Base-by-base conservation (phyloP, 78 protist species). In the Dictyostelium intermedium region DNA sequence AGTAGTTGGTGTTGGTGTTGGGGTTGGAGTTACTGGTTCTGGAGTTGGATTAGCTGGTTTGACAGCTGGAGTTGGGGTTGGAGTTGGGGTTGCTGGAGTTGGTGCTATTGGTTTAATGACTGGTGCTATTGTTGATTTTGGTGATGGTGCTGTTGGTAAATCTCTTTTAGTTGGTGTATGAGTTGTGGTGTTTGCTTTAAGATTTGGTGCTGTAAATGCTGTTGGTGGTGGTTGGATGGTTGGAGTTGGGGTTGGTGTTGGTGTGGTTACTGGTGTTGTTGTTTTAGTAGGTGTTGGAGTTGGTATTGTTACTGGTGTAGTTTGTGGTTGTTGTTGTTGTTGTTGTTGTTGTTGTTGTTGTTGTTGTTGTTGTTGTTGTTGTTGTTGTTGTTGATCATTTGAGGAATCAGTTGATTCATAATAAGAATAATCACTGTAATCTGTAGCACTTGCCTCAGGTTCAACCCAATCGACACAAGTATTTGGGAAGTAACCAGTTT, bases 391-490 rank as follows among this genome's bases (percentile, higher is more conserved):
- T 8, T 45, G 14, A 60, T 60, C 25, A 25, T 0, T 50, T 50
- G 61, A 2, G 16, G 61, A 50, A 73, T 66, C 91, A 32, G 61
- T 76, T 16, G 92, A 50, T 41, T 87, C 92, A 61, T 87, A 87
- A 80, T 80, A 89, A 10, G 93, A 89, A 30, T 89, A 89, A 9
- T 81, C 10, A 18, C 6, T 14, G 35, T 69, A 35, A 27, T 18
- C 43, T 16, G 35, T 39, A 8, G 7, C 56, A 14, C 37, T 34
- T 8, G 70, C 50, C 43, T 89, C 93, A 8, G 93, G 93, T 25
- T 89, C 93, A 45, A 89, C 82, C 93, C 93, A 89, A 27, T 89
- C 93, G 9, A 89, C 93, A 30, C 86, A 79, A 13, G 39, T 45
- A 74, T 39, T 43, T 27, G 93, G 93, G 86, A 89, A 89, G 30